phyloP scores from a whole-genome alignment of 805 yeast species.

The Candida easanensis region DNA sequence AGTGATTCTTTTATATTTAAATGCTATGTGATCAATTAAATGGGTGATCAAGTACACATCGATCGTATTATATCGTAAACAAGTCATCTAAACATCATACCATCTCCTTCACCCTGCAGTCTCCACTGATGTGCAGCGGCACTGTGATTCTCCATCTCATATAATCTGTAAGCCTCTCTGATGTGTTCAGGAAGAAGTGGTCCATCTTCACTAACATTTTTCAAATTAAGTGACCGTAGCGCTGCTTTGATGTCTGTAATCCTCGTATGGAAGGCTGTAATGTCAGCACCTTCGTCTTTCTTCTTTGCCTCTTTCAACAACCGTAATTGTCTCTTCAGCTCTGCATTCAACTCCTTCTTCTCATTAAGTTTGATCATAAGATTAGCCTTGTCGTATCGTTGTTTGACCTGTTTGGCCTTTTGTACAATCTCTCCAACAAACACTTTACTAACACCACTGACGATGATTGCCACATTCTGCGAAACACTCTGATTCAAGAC shows the following conservation, averaged over 20 bases:
- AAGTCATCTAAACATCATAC: constrained; percentile 58
- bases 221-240: constrained; percentile 29
- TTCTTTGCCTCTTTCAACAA: constrained; percentile 34
- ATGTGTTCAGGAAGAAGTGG: constrained; percentile 84
- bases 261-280: constrained; percentile 16
- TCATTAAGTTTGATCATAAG: constrained; percentile 34
- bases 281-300: constrained; percentile 7
- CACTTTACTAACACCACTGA: constrained; percentile 85
- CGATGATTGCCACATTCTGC: constrained; percentile 72
- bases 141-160: constrained; percentile 62
- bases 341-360: constrained; percentile 37
- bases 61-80: background rate
- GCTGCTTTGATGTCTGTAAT: constrained; percentile 25
- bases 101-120: constrained; percentile 68
- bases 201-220: constrained; percentile 35
- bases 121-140: constrained; percentile 67
- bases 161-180: constrained; percentile 84
- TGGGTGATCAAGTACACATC: too few relatives aligned
- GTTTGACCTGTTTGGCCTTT: constrained; percentile 70
- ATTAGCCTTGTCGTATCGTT: constrained; percentile 44
- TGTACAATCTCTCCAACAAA: constrained; percentile 90
- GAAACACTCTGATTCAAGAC: constrained; percentile 79
- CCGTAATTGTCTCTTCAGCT: constrained; percentile 35
- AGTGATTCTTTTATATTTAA: too few relatives aligned
- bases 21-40: too few relatives aligned